These are phyloP conservation scores for Raffaelea albimanens DNA, from an alignment of 2,329 filamentous ascomycete genomes.

Conservation along the genomic window DNA sequence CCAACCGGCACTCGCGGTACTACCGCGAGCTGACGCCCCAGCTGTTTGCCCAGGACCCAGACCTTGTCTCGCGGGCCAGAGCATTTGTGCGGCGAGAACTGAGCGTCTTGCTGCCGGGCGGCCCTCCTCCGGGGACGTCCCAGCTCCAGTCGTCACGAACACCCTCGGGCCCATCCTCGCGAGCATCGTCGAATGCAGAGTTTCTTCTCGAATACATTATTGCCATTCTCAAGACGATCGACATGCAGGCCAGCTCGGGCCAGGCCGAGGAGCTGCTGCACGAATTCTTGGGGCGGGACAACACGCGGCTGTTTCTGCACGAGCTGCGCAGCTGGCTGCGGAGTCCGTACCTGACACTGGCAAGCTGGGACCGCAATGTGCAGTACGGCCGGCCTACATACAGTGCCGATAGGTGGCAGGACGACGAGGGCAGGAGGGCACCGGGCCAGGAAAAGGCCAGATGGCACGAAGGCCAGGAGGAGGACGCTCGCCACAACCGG, in stretches of 20 bases:
- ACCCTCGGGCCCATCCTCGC: neutral
- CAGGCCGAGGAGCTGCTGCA: slow-evolving; percentile 70
- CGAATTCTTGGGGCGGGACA: slow-evolving; percentile 66
- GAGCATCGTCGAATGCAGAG: slow-evolving; percentile 54
- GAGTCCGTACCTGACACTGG: slow-evolving; percentile 63
- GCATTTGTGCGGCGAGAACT: slow-evolving; percentile 79
- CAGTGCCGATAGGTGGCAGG: too few species aligned
- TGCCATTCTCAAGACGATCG: slow-evolving; percentile 72
- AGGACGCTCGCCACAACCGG: too few species aligned
- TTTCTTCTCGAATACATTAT: slow-evolving; percentile 82
- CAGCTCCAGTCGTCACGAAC: neutral
- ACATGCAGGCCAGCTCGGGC: slow-evolving; percentile 69
- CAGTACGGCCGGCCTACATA: slow-evolving; percentile 45
- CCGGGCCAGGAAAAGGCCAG: neutral
- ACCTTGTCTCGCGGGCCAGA: slow-evolving; percentile 66
- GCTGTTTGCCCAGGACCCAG: slow-evolving; percentile 52
- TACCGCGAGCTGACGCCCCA: slow-evolving; percentile 63
- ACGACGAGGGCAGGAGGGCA: too few species aligned
- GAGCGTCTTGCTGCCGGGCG: slow-evolving; percentile 37
- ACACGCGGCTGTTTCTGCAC: slow-evolving; percentile 70
- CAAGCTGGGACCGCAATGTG: slow-evolving; percentile 72
- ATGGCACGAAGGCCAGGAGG: too few species aligned
- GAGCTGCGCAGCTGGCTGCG: slow-evolving; percentile 75
- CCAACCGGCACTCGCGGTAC: slow-evolving; percentile 69
- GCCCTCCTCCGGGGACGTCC: neutral